phyloP scores from a whole-genome alignment of 352 stramenopile genomes.

The Globisporangium abappressorium region DNA sequence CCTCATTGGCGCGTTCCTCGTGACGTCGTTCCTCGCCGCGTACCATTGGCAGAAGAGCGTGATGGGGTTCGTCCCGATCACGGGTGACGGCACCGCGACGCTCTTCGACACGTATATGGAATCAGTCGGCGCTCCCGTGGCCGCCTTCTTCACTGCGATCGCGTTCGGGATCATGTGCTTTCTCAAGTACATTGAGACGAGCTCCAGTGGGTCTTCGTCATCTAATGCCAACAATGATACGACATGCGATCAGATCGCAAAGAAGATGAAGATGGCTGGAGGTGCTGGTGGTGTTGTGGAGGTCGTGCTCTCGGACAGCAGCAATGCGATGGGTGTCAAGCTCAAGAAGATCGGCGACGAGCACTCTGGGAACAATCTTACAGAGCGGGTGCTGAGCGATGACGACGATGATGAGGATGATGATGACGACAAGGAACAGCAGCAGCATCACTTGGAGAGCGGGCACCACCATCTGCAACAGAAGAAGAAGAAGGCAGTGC shows the following conservation, averaged over 20 bases:
- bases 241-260: neutral
- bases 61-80: conserved; percentile 32
- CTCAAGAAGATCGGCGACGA: conserved; percentile 12
- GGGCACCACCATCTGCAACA: conserved; percentile 16
- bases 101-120: conserved; percentile 59
- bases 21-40: conserved; percentile 62
- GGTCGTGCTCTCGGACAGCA: conserved; percentile 9
- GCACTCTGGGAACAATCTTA: conserved; percentile 3
- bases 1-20: conserved; percentile 46
- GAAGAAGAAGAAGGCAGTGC: conserved; percentile 18
- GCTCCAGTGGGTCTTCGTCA: neutral
- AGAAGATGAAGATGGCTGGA: neutral
- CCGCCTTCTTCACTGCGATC: conserved; percentile 48
- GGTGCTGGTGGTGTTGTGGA: neutral
- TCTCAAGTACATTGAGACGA: conserved; percentile 44
- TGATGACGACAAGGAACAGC: neutral
- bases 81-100: conserved; percentile 17
- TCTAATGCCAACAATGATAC: neutral
- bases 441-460: neutral
- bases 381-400: conserved; percentile 16
- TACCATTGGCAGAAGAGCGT: conserved; percentile 79
- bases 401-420: conserved; percentile 20
- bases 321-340: neutral
- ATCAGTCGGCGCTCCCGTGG: conserved; percentile 37
- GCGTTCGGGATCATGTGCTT: conserved; percentile 51